Evolutionary conservation across 352 stramenopile genomes (phyloP), one percentile per base, ranked within the genome.

Genomic region (Lagenidium sp.): DNA sequence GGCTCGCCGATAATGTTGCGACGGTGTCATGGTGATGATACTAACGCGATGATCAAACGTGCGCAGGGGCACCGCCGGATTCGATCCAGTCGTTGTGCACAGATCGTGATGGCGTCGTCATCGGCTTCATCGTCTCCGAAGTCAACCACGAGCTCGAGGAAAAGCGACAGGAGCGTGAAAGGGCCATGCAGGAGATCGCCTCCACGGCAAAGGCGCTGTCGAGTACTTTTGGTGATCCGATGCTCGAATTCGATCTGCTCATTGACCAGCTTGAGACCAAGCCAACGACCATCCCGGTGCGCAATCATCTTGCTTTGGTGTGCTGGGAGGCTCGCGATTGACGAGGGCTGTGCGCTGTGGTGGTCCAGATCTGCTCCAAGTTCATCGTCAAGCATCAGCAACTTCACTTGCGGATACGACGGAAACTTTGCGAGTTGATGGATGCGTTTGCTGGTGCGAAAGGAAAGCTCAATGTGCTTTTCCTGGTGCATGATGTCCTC

Each of bases 81-180:
- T 88, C 75, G 15, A 82, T 93, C 44, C 82, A 93, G 34, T 93
- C 80, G 56, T 61, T 93, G 12, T 89, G 75, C 45, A 89, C 72
- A 6, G 78, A 93, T 53, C 68, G 74, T 24, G 77, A 93, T 21
- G 80, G 80, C 10, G 77, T 93, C 2, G 64, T 89, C 28, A 93
- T 93, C 56, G 80, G 80, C 4, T 89, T 93, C 60, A 86, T 93
- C 41, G 79, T 85, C 15, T 80, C 71, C n/a, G 80, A 93, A 49
- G 77, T 90, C 43, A 93, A 93, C 45, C 63, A 82, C 15, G 80
- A 88, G 57, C 72, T 88, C 41, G 72, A 89, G 41, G 77, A 87
- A 41, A 86, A 86, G 49, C 54, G 87, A 21, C 53, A 85, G 11
- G 64, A 84, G 55, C 62, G 71, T 0, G 68, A 90, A 44, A 82